These are phyloP conservation scores for Aureobasidium sp. DNA, from an alignment of 2,329 filamentous ascomycete genomes.

Conservation along the genomic window DNA sequence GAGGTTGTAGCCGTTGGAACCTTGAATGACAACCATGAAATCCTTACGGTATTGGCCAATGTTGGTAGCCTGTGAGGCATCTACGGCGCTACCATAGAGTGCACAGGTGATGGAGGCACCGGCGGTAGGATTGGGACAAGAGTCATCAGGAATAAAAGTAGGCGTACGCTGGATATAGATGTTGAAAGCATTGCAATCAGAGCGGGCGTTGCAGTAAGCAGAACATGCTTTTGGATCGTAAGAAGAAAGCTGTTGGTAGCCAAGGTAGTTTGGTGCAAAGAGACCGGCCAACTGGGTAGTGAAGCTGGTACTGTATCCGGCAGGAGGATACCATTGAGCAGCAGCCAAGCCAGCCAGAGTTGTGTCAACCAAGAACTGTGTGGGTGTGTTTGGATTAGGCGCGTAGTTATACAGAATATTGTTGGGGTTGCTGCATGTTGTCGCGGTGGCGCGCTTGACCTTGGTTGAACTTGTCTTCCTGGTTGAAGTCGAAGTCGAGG, in stretches of 20 bases:
- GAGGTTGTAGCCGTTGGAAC: conserved; percentile 14
- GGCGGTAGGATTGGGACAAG: conserved; percentile 12
- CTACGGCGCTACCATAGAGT: conserved; percentile 11
- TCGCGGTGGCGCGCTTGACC: conserved; percentile 8
- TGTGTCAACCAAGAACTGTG: conserved; percentile 12
- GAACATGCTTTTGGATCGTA: conserved; percentile 14
- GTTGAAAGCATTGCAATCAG: conserved; percentile 17
- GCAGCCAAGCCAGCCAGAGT: conserved; percentile 5
- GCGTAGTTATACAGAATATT: conserved; percentile 10
- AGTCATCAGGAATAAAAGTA: conserved; percentile 13
- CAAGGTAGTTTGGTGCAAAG: conserved; percentile 14
- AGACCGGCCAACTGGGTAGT: background rate
- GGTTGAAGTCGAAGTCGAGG: background rate
- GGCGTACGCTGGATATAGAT: conserved; percentile 16
- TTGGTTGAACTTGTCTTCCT: conserved; percentile 4
- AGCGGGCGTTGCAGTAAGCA: conserved; percentile 13
- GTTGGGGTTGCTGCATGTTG: conserved; percentile 3
- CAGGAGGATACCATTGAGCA: conserved; percentile 12
- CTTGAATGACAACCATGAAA: conserved; percentile 22
- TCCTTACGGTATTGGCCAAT: conserved; percentile 18
- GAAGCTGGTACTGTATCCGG: conserved; percentile 15
- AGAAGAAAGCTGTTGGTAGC: conserved; percentile 11
- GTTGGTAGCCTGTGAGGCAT: conserved; percentile 19
- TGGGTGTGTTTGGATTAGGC: conserved; percentile 8
- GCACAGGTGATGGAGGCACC: conserved; percentile 10